Base-by-base conservation (phyloP, 768 basidiomycete genomes). In the Mycena floridula region DNA sequence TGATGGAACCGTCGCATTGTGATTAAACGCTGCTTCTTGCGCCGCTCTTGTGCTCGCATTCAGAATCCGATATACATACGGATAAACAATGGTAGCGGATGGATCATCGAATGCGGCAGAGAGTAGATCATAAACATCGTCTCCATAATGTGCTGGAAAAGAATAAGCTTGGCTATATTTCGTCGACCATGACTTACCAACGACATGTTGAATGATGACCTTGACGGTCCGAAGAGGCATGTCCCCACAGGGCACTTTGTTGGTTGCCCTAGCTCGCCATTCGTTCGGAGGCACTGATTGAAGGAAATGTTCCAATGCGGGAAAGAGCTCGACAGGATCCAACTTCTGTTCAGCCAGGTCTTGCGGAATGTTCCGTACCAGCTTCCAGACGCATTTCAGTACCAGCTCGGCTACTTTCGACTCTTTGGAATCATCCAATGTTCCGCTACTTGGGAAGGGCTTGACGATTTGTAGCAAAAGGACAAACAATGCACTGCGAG, bases 161-260 rank as follows among this genome's bases (percentile, higher is more conserved):
- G 36, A 40, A 25, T 27, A 15, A 37, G 44, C 39, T 36, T 37
- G 20, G 4, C 16, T 24, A 44, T 21, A 15, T 32, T 42, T 21
- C 5, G 16, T 20, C 15, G 15, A 11, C 9, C 20, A 12, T 20
- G 11, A 79, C 93, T 70, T 52, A 94, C 93, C 88, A 54, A 97
- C 90, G 45, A 97, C 79, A 60, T 95, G 92, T 65, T 98, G 96
- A 26, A 99, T 89, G 54, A 99, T 90, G 32, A 96, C 94, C 71
- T 99, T 99, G 62, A 98, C 89, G 2, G 96, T 98, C 49, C 96
- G 74, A 46, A 99, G 64, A 2, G 96, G 96, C 94, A 98, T 94
- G 57, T 99, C 96, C 21, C 93, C 94, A 58, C 94, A 87, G 3
- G 96, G 94, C 2, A 98, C 81, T 50, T 85, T 87, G 58, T 89